Base-by-base conservation (phyloP, 208 protist genomes). In the Cochliopodium minus region DNA sequence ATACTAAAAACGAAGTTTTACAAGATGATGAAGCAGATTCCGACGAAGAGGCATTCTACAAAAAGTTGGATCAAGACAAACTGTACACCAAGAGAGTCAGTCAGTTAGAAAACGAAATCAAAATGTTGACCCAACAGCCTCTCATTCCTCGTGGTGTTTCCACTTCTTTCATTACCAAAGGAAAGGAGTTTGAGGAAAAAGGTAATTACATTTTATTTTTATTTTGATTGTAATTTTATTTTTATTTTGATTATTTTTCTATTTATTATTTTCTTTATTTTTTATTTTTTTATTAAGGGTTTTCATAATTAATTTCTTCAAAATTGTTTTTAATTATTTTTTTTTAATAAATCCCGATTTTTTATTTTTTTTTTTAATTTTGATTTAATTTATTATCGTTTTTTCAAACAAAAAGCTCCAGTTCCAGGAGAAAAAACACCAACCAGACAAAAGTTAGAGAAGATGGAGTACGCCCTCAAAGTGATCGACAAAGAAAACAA, bases 361-460 rank as follows among this genome's bases (percentile, higher is more conserved):
- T 22, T 13, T 52, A 17, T 52, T 52, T 52, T 13, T 52, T 52
- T 52, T 52, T 46, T 52, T 52, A 46, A 33, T 52, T 52, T 52
- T 52, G 22, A 15, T 20, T 46, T 52, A 22, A 52, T 20, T 33
- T 52, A 46, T 52, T 13, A 15, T 52, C 42, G 22, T 52, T 13
- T 15, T 13, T 52, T 52, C n/a, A 32, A 46, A 15, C n/a, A 22
- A 52, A 52, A 15, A 22, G 17, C n/a, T 52, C n/a, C 17, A 32
- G n/a, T 52, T 52, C n/a, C n/a, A n/a, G n/a, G n/a, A n/a, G n/a
- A n/a, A n/a, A n/a, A n/a, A n/a, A n/a, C n/a, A n/a, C n/a, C n/a
- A n/a, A n/a, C n/a, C n/a, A n/a, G n/a, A n/a, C n/a, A n/a, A n/a
- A n/a, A n/a, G n/a, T n/a, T n/a, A n/a, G n/a, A n/a, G n/a, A n/a